Evolutionary conservation across 2,329 filamentous ascomycete species (phyloP), one percentile per base, ranked within the genome.

Genomic region (Coccinonectria pachysandricola): DNA sequence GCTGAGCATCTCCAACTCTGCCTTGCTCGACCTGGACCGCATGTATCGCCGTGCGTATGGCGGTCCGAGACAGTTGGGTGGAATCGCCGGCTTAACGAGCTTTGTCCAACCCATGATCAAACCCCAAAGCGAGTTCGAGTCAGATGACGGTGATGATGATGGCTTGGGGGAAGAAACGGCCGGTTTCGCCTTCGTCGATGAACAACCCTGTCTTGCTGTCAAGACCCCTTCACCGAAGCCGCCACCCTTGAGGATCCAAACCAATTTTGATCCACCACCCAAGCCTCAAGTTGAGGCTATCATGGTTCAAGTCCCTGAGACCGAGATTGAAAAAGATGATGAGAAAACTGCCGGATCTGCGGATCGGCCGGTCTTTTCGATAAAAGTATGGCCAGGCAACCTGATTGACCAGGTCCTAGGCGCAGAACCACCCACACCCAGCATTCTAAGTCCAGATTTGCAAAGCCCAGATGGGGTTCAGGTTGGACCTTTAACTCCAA

Each of bases 11-110:
- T 59, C 57, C 16, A 57, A 64, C 10, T 43, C 50, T 2, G 67
- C 71, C 3, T 47, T 78, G 7, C 40, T 46, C 0, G 70, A 75
- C 19, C 64, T 77, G 3, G 63, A 69, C 32, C 54, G 55, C 29
- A 71, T 70, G 57, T 76, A 76, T 43, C 58, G 59, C 16, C 57
- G 59, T 9, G 63, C 65, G 0, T 76, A 76, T 33, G 71, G 70
- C 2, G 70, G 70, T 0, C 43, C 43, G 0, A 56, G 60, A 10
- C 46, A 54, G 7, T 41, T 50, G 3, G 60, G 64, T 4, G 69
- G 62, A 5, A 66, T 75, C 30, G 58, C 59, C 26, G 50, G 43
- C 21, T 49, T 57, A 45, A 33, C 35, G 13, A 40, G 23, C 19
- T 40, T 36, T 26, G 26, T 19, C 15, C 39, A 50, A 20, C 43